phyloP scores from a whole-genome alignment of 1,139 yeast genomes.

The Suhomyces coccinellae region DNA sequence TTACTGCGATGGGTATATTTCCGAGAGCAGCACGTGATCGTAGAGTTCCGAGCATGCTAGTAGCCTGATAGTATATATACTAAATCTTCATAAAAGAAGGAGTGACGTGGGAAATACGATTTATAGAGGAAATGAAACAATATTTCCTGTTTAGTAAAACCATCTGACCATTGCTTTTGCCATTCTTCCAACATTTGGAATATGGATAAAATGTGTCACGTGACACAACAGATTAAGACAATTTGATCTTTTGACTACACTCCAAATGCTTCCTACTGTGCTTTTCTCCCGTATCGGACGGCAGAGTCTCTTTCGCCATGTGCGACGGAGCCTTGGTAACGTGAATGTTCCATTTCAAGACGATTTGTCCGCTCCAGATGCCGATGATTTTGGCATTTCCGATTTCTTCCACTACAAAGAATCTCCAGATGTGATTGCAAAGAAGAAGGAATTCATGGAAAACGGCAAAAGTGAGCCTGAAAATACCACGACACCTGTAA shows the following conservation, averaged over 20 bases:
- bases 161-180: no score
- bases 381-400: conserved; percentile 38
- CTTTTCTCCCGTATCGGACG: not conserved
- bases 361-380: conserved; percentile 35
- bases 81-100: no score
- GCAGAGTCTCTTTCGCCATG: not conserved
- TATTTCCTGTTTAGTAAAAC: no score
- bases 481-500: not conserved
- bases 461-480: not conserved
- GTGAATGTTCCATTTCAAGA: conserved; percentile 41
- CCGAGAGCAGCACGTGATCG: not conserved
- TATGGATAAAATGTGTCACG: not conserved
- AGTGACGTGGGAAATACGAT: no score
- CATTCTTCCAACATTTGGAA: no score
- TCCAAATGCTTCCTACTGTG: not conserved
- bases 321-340: conserved; percentile 15
- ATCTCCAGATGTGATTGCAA: conserved; percentile 27
- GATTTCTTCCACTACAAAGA: conserved; percentile 45
- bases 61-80: not conserved
- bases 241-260: no score
- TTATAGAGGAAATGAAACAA: no score
- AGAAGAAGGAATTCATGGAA: conserved; percentile 9
- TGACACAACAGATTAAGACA: not conserved
- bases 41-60: not conserved
- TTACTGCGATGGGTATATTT: not conserved